phyloP scores from a whole-genome alignment of 1,139 yeast genomes.

The Arxiozyma slooffiae region DNA sequence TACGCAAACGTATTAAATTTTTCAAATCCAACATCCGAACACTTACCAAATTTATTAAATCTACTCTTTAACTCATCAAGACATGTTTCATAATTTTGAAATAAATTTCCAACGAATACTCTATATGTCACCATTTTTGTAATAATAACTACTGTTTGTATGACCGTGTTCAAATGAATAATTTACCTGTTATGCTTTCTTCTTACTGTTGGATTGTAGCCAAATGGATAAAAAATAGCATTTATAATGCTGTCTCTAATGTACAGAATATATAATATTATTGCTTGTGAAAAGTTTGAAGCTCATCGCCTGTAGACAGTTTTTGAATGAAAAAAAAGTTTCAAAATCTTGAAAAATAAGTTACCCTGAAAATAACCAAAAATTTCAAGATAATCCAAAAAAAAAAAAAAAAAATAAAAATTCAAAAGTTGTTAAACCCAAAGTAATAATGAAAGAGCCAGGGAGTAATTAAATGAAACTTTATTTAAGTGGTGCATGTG shows the following conservation, averaged over 20 bases:
- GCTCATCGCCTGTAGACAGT: background rate
- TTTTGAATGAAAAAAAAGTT: no score
- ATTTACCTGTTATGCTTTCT: no score
- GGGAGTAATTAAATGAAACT: background rate
- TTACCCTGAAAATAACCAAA: background rate
- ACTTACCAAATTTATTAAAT: slow-evolving; percentile 41
- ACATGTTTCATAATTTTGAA: slow-evolving; percentile 31
- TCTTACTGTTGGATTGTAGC: background rate
- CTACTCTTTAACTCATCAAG: slow-evolving; percentile 34
- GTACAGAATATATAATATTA: no score
- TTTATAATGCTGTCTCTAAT: no score
- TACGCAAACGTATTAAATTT: slow-evolving; percentile 56
- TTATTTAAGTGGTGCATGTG: background rate
- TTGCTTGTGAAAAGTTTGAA: no score
- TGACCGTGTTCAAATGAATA: background rate
- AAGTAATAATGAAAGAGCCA: background rate
- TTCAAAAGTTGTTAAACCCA: background rate
- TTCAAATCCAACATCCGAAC: slow-evolving; percentile 33
- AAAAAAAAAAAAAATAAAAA: no score
- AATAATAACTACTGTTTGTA: no score
- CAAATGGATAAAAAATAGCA: background rate
- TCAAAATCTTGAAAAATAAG: background rate
- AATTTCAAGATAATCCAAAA: background rate
- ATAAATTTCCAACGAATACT: slow-evolving; percentile 45
- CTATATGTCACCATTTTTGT: slow-evolving; percentile 21